phyloP scores from a whole-genome alignment of 176 grass and related monocot species.

The Saccharum officinarum region DNA sequence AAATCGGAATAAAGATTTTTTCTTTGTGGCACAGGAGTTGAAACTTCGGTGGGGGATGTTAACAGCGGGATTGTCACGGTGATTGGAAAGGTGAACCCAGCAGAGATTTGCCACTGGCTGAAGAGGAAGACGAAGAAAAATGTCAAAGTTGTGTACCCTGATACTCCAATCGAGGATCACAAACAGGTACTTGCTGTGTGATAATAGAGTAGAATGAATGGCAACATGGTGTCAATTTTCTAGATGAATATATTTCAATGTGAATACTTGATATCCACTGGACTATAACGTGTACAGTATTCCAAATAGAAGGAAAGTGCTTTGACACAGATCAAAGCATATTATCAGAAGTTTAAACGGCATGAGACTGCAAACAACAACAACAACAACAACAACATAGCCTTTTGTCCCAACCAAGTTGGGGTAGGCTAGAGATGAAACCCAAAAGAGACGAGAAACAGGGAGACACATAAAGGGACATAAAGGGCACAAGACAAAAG shows the following conservation, averaged over 20 bases:
- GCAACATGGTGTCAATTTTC: background rate
- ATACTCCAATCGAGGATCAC: background rate
- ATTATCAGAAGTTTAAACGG: background rate
- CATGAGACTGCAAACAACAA: background rate
- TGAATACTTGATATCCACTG: background rate
- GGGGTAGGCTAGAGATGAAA: no score
- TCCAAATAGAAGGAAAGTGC: background rate
- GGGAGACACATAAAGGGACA: no score
- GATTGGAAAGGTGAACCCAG: conserved; percentile 31
- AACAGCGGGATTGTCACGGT: conserved; percentile 31
- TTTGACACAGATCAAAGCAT: background rate
- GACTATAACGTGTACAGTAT: background rate
- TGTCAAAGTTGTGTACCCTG: conserved; percentile 30
- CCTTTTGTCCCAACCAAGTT: no score
- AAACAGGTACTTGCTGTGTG: conserved; percentile 21
- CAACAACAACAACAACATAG: no score
- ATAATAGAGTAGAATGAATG: background rate
- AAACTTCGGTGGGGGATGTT: conserved; percentile 20
- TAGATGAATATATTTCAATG: background rate
- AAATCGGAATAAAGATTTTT: background rate
- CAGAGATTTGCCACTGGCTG: conserved; percentile 34
- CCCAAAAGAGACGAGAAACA: no score
- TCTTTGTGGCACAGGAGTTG: background rate
- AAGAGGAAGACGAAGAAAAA: conserved; percentile 45
- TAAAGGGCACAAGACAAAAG: no score